phyloP scores from a whole-genome alignment of 1,284 basidiomycete genomes.

The Fomitopsis schrenkii region DNA sequence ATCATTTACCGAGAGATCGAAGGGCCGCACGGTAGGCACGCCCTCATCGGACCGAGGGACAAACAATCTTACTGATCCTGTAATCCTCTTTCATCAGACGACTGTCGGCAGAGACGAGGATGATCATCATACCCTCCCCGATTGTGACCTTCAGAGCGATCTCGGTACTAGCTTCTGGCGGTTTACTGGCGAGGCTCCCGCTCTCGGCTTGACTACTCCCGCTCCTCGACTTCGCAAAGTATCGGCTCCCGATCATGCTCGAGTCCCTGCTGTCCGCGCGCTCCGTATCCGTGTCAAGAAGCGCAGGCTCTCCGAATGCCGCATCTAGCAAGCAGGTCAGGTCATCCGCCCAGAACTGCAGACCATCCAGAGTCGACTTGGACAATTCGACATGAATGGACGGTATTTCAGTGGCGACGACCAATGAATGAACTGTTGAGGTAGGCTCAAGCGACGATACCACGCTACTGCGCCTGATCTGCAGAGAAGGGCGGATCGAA shows the following conservation, averaged over 20 bases:
- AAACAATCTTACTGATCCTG: constrained; percentile 42
- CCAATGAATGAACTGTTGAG: constrained; percentile 31
- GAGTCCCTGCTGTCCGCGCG: constrained; percentile 47
- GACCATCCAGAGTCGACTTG: constrained; percentile 63
- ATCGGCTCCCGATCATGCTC: constrained; percentile 81
- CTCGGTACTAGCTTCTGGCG: constrained; percentile 31
- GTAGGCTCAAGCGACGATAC: not conserved
- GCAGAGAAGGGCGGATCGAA: constrained; percentile 8
- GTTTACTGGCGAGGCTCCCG: constrained; percentile 23
- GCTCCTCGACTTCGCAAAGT: constrained; percentile 61
- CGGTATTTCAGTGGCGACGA: constrained; percentile 57
- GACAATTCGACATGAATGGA: constrained; percentile 59
- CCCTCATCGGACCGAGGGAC: constrained; percentile 32
- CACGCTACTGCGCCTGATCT: constrained; percentile 7
- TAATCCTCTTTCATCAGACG: not conserved
- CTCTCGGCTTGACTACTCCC: constrained; percentile 31
- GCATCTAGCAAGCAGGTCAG: constrained; percentile 62
- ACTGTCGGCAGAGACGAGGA: not conserved
- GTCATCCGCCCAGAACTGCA: constrained; percentile 88
- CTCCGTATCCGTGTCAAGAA: constrained; percentile 25
- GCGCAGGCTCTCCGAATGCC: constrained; percentile 16
- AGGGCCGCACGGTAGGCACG: constrained; percentile 32
- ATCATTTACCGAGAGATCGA: constrained; percentile 61
- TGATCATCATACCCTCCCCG: constrained; percentile 47
- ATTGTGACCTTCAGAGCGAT: constrained; percentile 49